phyloP scores from a whole-genome alignment of 257 asterid genomes.

The Linderniella brevidens region DNA sequence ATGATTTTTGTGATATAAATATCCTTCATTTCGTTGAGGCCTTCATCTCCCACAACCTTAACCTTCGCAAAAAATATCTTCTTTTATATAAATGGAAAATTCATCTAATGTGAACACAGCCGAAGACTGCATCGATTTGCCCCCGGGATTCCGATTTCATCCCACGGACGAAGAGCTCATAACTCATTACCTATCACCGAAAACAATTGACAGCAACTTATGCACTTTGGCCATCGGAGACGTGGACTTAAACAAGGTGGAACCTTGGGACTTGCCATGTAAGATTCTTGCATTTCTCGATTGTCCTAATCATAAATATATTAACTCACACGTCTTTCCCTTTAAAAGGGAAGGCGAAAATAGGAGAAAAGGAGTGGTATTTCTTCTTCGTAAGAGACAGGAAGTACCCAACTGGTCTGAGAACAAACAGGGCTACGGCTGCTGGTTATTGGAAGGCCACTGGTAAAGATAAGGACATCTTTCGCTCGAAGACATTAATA shows the following conservation, averaged over 20 bases:
- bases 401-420: conserved; percentile 34
- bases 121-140: conserved; percentile 18
- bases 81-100: too few relatives aligned
- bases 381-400: conserved; percentile 29
- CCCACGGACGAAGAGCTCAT: conserved; percentile 38
- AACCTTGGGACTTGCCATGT: conserved; percentile 47
- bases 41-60: too few relatives aligned
- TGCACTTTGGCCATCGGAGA: conserved; percentile 23
- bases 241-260: conserved; percentile 35
- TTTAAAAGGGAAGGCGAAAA: conserved; percentile 27
- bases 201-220: conserved; percentile 18
- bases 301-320: background rate
- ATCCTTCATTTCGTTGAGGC: too few relatives aligned
- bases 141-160: conserved; percentile 37
- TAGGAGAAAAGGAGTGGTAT: conserved; percentile 40
- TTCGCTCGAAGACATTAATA: conserved; percentile 15
- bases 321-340: background rate
- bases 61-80: too few relatives aligned
- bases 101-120: too few relatives aligned
- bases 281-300: conserved; percentile 11
- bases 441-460: conserved; percentile 46
- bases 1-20: too few relatives aligned
- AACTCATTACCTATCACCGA: conserved; percentile 24
- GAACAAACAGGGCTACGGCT: conserved; percentile 33
- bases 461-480: conserved; percentile 34